These are phyloP conservation scores for Diaporthe australafricana DNA, from an alignment of 2,329 filamentous ascomycete genomes.

Conservation along the genomic window DNA sequence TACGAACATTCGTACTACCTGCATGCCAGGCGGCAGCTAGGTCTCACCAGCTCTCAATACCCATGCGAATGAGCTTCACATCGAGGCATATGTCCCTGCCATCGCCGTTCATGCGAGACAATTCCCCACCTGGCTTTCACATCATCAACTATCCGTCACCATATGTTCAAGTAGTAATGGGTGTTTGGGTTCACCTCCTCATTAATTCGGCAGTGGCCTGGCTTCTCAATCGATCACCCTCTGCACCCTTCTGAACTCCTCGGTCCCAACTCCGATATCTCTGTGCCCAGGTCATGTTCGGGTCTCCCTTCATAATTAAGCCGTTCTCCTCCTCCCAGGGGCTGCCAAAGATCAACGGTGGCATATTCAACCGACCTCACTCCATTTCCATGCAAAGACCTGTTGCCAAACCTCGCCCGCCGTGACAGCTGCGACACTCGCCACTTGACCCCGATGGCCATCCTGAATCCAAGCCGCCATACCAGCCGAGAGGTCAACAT, in stretches of 20 bases:
- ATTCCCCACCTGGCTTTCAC: background rate
- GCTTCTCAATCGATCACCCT: conserved; percentile 7
- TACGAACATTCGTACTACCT: background rate
- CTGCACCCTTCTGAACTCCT: background rate
- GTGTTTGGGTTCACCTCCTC: background rate
- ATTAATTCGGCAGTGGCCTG: conserved; percentile 11
- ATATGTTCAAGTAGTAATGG: background rate
- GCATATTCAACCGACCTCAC: conserved; percentile 24
- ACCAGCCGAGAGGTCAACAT: background rate
- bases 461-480: background rate
- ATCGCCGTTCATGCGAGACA: background rate
- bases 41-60: background rate
- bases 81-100: background rate
- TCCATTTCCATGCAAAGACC: conserved; percentile 25
- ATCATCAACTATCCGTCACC: background rate
- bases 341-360: conserved; percentile 15
- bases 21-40: background rate
- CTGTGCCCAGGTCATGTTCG: background rate
- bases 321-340: background rate
- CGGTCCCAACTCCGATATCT: conserved; percentile 2
- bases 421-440: conserved; percentile 1
- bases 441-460: background rate
- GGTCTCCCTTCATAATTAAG: background rate
- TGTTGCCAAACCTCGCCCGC: background rate
- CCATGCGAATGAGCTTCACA: background rate